Conservation (phyloP, 1,139 yeast genomes). For the Saccharomyces pastorianus region DNA sequence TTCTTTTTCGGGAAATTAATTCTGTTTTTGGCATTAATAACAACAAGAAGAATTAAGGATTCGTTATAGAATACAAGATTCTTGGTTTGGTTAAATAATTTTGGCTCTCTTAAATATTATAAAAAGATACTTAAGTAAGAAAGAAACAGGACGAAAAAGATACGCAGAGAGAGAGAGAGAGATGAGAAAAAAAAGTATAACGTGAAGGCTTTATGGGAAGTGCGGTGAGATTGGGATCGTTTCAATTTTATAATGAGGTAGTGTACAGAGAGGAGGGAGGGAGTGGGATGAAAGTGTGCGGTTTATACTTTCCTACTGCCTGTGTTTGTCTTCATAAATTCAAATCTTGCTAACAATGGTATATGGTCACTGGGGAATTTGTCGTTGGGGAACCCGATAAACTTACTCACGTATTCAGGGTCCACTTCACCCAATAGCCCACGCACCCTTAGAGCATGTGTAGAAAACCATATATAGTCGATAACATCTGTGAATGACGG, state of each 20-base stretch:
- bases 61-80: neutral
- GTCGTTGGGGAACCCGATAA: conserved; percentile 90
- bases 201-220: neutral
- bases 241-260: neutral
- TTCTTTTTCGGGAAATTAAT: neutral
- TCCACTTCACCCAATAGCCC: conserved; percentile 85
- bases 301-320: conserved; percentile 26
- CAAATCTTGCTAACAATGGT: conserved; percentile 71
- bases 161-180: neutral
- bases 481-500: conserved; percentile 90
- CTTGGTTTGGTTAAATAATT: neutral
- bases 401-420: conserved; percentile 60
- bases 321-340: conserved; percentile 47
- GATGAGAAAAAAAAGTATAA: neutral
- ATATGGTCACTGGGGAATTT: conserved; percentile 93
- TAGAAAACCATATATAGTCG: conserved; percentile 93
- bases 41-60: neutral
- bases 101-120: neutral
- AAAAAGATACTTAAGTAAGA: neutral
- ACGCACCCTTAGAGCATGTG: conserved; percentile 66
- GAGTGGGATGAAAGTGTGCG: neutral
- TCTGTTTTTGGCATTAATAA: neutral
- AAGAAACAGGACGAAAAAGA: neutral
- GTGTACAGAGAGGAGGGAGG: neutral
- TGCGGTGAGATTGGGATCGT: neutral